A percentile compares a stretch with the other conserved stretches of the same genome.
These are phyloP conservation scores for Glarea lozoyensis DNA, from an alignment of 495 filamentous ascomycete genomes.

Conservation along the genomic window DNA sequence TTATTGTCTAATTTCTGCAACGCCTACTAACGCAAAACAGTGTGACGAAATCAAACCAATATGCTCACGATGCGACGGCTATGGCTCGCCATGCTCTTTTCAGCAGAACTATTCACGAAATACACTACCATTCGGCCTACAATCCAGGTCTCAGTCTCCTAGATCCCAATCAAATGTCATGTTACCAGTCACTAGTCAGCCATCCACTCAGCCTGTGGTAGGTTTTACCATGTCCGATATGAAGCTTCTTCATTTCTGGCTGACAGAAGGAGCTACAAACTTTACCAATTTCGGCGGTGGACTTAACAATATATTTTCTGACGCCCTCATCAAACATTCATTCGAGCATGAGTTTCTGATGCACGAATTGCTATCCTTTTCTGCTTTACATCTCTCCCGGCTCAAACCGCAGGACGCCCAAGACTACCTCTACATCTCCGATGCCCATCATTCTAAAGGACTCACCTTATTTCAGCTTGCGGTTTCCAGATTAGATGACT, in stretches of 20 bases:
- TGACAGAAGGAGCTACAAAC: constrained; percentile 30
- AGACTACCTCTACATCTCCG: constrained; percentile 13
- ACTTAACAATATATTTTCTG: constrained; percentile 28
- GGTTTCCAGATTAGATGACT: constrained; percentile 8
- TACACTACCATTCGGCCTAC: not conserved
- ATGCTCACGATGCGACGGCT: constrained; percentile 50
- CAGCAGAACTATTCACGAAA: constrained; percentile 28
- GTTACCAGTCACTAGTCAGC: not conserved
- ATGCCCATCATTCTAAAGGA: constrained; percentile 7
- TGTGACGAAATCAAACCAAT: constrained; percentile 54
- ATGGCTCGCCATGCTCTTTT: constrained; percentile 51
- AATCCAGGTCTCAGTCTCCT: not conserved
- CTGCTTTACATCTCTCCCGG: constrained; percentile 38
- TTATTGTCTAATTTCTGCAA: not conserved
- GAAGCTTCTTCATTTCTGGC: constrained; percentile 40
- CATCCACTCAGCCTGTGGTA: constrained; percentile 14
- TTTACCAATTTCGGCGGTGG: constrained; percentile 37
- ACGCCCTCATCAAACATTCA: constrained; percentile 38
- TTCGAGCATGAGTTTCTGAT: constrained; percentile 38
- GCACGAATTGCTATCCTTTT: constrained; percentile 42
- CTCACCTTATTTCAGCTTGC: constrained; percentile 14
- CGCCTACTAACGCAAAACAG: constrained; percentile 21
- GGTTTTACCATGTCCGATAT: constrained; percentile 36
- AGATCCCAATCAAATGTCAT: not conserved
- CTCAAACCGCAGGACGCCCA: constrained; percentile 24